Evolutionary conservation across 2,329 filamentous ascomycete genomes (phyloP).

Genomic region (Coleophoma crateriformis): DNA sequence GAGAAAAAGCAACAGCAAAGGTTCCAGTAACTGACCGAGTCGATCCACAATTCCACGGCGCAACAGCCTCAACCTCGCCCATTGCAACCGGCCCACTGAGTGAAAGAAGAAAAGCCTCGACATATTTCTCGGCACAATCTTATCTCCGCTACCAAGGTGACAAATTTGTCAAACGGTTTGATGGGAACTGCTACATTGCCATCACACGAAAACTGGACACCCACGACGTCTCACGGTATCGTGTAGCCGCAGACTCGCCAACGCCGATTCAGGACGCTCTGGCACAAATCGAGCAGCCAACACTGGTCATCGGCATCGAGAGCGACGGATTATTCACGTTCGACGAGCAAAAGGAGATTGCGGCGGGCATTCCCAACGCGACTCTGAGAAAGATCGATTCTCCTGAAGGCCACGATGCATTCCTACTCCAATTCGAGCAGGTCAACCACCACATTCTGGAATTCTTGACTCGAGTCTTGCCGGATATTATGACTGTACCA

Average conservation of each 20-base stretch:
- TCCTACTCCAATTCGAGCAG: constrained; percentile 93
- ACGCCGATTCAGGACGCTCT: constrained; percentile 65
- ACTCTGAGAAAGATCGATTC: constrained; percentile 84
- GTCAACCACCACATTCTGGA: constrained; percentile 83
- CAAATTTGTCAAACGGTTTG: constrained; percentile 96
- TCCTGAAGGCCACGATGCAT: constrained; percentile 93
- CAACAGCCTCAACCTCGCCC: constrained; percentile 43
- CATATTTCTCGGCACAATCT: constrained; percentile 97
- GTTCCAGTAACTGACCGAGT: constrained; percentile 32
- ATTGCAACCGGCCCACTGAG: constrained; percentile 26
- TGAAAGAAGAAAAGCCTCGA: constrained; percentile 46
- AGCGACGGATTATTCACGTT: constrained; percentile 96
- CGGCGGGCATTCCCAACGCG: constrained; percentile 71
- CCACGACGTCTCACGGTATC: constrained; percentile 83
- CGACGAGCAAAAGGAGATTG: constrained; percentile 90
- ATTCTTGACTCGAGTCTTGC: constrained; percentile 77
- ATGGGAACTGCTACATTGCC: constrained; percentile 98
- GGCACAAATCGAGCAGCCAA: constrained; percentile 78
- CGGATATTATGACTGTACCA: constrained; percentile 76
- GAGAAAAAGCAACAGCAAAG: constrained; percentile 10
- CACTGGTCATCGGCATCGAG: constrained; percentile 88
- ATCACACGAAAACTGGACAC: constrained; percentile 98
- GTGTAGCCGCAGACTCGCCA: constrained; percentile 37
- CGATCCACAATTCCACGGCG: constrained; percentile 69
- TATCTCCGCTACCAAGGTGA: constrained; percentile 94